phyloP scores from a whole-genome alignment of 805 yeast genomes.

The Phaffomyces thermotolerans region DNA sequence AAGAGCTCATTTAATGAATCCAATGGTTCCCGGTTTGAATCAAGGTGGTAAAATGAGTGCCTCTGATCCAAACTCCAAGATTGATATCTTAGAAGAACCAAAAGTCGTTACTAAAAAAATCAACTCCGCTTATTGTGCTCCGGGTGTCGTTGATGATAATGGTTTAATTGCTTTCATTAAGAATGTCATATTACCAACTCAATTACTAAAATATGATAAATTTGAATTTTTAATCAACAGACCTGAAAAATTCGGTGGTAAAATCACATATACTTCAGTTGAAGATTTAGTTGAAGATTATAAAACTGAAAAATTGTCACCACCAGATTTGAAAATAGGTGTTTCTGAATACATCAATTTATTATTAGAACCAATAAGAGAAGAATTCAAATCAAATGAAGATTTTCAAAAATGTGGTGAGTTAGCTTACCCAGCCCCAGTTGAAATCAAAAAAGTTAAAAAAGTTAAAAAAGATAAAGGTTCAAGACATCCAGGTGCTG shows the following conservation, averaged over 20 bases:
- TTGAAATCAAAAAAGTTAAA: conserved; percentile 54
- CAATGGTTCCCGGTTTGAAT: conserved; percentile 95
- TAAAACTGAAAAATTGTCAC: conserved; percentile 68
- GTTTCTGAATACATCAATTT: conserved; percentile 78
- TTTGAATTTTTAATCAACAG: conserved; percentile 73
- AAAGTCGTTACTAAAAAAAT: conserved; percentile 84
- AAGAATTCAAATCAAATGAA: conserved; percentile 44
- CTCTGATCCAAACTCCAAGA: conserved; percentile 96
- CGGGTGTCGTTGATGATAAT: conserved; percentile 86
- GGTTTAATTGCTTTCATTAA: conserved; percentile 85
- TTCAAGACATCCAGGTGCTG: conserved; percentile 73
- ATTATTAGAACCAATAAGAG: conserved; percentile 78
- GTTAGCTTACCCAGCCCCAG: conserved; percentile 80
- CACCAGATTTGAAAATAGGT: conserved; percentile 92
- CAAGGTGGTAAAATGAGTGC: conserved; percentile 99
- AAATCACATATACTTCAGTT: conserved; percentile 62
- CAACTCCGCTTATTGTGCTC: conserved; percentile 88
- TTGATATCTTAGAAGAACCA: conserved; percentile 87
- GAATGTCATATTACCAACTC: conserved; percentile 78
- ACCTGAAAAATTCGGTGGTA: conserved; percentile 97
- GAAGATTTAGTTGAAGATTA: conserved; percentile 67
- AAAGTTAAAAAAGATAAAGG: conserved; percentile 86
- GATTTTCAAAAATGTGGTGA: conserved; percentile 71
- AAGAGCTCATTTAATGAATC: conserved; percentile 98
- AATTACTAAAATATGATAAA: conserved; percentile 58